Evolutionary conservation across 352 stramenopile species (phyloP).

Genomic region (Globisporangium abappressorium): DNA sequence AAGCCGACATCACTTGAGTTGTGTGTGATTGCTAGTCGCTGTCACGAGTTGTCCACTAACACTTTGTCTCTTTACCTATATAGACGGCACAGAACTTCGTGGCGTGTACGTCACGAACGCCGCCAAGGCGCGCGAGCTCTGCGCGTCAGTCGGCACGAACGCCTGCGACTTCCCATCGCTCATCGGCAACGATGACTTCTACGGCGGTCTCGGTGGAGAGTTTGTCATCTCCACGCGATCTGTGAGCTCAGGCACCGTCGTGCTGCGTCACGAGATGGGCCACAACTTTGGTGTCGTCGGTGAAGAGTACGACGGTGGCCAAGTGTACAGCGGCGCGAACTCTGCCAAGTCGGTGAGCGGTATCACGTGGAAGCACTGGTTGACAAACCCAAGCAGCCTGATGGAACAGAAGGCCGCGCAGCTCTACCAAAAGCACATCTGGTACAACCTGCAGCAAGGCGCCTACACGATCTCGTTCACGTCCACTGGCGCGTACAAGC

Average conservation of each 20-base stretch:
- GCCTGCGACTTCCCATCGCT: conserved; percentile 34
- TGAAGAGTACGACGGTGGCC: conserved; percentile 42
- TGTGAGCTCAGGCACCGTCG: conserved; percentile 26
- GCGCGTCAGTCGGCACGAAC: neutral
- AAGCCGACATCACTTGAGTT: too few species aligned
- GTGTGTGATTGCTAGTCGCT: neutral
- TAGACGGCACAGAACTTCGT: conserved; percentile 18
- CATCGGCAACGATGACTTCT: conserved; percentile 40
- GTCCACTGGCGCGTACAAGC: conserved; percentile 29
- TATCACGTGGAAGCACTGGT: conserved; percentile 32
- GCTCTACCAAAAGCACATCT: conserved; percentile 34
- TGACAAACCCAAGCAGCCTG: conserved; percentile 23
- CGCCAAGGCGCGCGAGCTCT: conserved; percentile 19
- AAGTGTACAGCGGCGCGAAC: conserved; percentile 38
- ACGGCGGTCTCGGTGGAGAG: conserved; percentile 35
- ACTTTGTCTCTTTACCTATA: neutral
- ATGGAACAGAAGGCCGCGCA: conserved; percentile 26
- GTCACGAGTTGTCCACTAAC: neutral
- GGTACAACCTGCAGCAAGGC: conserved; percentile 31
- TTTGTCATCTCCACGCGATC: conserved; percentile 35
- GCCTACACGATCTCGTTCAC: conserved; percentile 32
- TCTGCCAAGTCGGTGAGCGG: conserved; percentile 4
- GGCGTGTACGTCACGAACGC: conserved; percentile 17
- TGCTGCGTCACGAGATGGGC: conserved; percentile 37
- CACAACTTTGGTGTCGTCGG: conserved; percentile 40